Base-by-base conservation (phyloP, 1,284 basidiomycete species). In the Schizophyllum amplum region DNA sequence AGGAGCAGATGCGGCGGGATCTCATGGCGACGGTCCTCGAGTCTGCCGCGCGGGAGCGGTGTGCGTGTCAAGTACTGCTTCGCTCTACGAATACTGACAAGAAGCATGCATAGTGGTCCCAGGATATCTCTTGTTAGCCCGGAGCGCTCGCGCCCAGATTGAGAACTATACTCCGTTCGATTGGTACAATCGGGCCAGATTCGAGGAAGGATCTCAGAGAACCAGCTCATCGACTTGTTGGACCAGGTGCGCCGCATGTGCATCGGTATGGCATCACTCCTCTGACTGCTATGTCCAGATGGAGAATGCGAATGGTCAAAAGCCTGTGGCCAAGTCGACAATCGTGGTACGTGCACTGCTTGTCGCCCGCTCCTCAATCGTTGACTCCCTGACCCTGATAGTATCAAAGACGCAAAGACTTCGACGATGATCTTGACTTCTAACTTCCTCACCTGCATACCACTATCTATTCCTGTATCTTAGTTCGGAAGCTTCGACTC, bases 181-280 rank as follows among this genome's bases (percentile, higher is more conserved):
- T 95, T 98, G 92, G 94, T 90, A 5, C 92, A 95, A 71, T 80
- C 83, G 1, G 94, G 95, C n/a, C 94, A 98, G 71, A 75, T 98
- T 52, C 80, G 89, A 56, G 89, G 90, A 11, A 80, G 88, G 56
- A 88, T 99, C 49, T 87, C 83, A 24, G 96, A 99, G 69, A 79
- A 83, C 51, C 93, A 96, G 68, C 78, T 99, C 58, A 96, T 98
- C 66, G 88, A 87, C 42, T 75, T 99, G 20, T 78, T 99, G 56
- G 92, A 98, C 68, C 94, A 98, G 82, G 94, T 94, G 62, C 63
- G 74, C 24, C 49, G 61, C 26, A 26, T 52, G 21, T 5, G 52
- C 15, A 51, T 13, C 6, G n/a, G 55, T 15, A 1, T 56, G 20
- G 13, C 33, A n/a, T n/a, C n/a, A 50, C 15, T 55, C 20, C 53